Evolutionary conservation across 1,284 basidiomycete species (phyloP).

Genomic region (Sanghuangporus baumii): DNA sequence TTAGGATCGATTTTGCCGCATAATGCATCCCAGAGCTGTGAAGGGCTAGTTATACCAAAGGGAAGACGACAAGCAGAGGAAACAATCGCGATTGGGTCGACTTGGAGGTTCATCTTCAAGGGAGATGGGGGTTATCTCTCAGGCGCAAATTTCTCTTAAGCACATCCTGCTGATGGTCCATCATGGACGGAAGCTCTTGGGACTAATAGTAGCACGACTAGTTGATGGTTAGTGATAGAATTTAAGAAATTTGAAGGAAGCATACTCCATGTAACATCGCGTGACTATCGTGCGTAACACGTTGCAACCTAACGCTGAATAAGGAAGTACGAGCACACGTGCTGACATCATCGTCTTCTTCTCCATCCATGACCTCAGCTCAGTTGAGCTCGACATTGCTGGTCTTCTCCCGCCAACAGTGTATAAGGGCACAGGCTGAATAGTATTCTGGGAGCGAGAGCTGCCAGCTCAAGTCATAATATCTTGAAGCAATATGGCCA

Average conservation of each 20-base stretch:
- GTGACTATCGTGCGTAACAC: too few species aligned
- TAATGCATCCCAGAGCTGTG: slow-evolving; percentile 9
- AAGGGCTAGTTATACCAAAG: not conserved
- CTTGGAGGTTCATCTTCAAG: slow-evolving; percentile 5
- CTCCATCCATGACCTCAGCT: not conserved
- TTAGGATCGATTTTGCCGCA: not conserved
- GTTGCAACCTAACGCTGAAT: too few species aligned
- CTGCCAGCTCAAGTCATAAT: not conserved
- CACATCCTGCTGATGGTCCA: not conserved
- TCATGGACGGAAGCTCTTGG: not conserved
- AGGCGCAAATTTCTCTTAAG: not conserved
- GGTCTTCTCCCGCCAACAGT: not conserved
- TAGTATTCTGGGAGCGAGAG: not conserved
- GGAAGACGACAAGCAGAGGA: slow-evolving; percentile 15
- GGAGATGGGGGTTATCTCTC: not conserved
- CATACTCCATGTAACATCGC: too few species aligned
- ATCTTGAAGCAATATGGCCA: slow-evolving; percentile 37
- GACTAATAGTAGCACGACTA: too few species aligned
- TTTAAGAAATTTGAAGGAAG: too few species aligned
- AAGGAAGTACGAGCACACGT: too few species aligned
- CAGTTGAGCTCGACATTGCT: not conserved
- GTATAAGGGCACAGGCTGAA: too few species aligned
- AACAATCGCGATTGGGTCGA: slow-evolving; percentile 9
- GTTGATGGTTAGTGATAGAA: too few species aligned
- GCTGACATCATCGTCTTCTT: not conserved